Evolutionary conservation across 306 rosid species (phyloP), one percentile per base, ranked within the genome.

Genomic region (Castanea mollissima): DNA sequence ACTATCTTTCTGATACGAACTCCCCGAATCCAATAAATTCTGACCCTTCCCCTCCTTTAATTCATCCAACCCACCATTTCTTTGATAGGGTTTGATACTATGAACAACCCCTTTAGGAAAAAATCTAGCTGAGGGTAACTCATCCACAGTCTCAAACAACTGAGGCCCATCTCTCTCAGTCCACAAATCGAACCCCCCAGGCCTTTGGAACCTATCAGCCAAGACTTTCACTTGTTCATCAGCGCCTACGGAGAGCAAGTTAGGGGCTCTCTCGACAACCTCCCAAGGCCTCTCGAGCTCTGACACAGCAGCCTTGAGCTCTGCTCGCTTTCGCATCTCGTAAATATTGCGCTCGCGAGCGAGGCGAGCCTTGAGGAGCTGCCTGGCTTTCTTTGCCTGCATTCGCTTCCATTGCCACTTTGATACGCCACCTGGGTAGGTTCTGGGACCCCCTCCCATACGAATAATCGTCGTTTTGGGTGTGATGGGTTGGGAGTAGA

Each of bases 391-490:
- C 87, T 83, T 91, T 32, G 90, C 91, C 81, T 95, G 99, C 99
- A 95, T 95, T 55, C 93, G 87, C 85, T 91, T 95, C 99, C 98
- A 95, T 65, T 91, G 93, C 99, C 98, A 95, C 92, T 95, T 95
- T 12, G 98, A 90, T 2, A 95, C 98, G 35, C 97, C 99, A 0
- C 99, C 98, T 0, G 98, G 99, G 84, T 13, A 95, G 2, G 98
- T 95, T 74, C 99, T 78, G 6, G 99, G 98, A 5, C 98, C 99
- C n/a, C 98, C 98, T 23, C 99, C 99, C 99, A 95, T 95, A 13
- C 98, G 96, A 59, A 95, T 91, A 14, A 90, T 72, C 19, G 75
- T 76, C 38, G 74, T 56, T 77, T 77, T 73, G 67, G 88, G 73
- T 20, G 63, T 62, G 79, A 63, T 55, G 25, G n/a, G 46, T 46